Percentiles rank a stretch among this genome's conserved stretches.
Evolutionary conservation across 2,329 filamentous ascomycete species (phyloP).

Genomic region (Arthrobotrys entomopaga): DNA sequence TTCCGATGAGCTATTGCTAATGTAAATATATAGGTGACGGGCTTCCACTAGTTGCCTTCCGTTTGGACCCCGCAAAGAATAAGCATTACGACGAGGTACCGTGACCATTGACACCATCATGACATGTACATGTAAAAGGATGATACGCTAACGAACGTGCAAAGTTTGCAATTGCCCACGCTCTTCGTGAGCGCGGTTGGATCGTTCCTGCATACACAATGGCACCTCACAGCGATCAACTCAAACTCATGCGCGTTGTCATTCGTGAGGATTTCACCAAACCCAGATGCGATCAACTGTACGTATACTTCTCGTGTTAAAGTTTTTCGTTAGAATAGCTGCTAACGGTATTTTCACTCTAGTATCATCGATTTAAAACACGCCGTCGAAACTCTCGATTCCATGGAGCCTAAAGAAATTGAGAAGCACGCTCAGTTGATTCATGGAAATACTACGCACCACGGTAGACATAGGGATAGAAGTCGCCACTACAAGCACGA

Average conservation of each 20-base stretch:
- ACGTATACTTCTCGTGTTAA: slow-evolving; percentile 1
- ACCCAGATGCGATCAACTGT: slow-evolving; percentile 79
- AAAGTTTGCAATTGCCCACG: slow-evolving; percentile 84
- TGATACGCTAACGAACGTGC: slow-evolving; percentile 61
- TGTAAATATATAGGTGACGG: slow-evolving; percentile 65
- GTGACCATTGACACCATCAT: slow-evolving; percentile 54
- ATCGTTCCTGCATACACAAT: slow-evolving; percentile 96
- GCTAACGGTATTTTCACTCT: background rate
- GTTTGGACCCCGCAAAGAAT: slow-evolving; percentile 70
- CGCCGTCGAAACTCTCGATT: slow-evolving; percentile 75
- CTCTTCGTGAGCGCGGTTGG: slow-evolving; percentile 87
- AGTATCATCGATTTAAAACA: slow-evolving; percentile 78
- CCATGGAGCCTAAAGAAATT: slow-evolving; percentile 78
- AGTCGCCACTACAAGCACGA: slow-evolving; percentile 72
- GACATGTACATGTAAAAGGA: background rate
- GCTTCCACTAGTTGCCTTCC: slow-evolving; percentile 89
- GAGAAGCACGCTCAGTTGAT: slow-evolving; percentile 69
- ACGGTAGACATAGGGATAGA: slow-evolving; percentile 61
- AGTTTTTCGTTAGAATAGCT: background rate
- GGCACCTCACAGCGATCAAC: slow-evolving; percentile 82
- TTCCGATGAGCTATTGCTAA: background rate
- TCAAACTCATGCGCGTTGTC: slow-evolving; percentile 93
- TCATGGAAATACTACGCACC: slow-evolving; percentile 68
- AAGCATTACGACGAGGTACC: slow-evolving; percentile 68
- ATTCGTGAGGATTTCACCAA: slow-evolving; percentile 92